phyloP scores from a whole-genome alignment of 2,329 filamentous ascomycete genomes.

The Microascus cirrosus region DNA sequence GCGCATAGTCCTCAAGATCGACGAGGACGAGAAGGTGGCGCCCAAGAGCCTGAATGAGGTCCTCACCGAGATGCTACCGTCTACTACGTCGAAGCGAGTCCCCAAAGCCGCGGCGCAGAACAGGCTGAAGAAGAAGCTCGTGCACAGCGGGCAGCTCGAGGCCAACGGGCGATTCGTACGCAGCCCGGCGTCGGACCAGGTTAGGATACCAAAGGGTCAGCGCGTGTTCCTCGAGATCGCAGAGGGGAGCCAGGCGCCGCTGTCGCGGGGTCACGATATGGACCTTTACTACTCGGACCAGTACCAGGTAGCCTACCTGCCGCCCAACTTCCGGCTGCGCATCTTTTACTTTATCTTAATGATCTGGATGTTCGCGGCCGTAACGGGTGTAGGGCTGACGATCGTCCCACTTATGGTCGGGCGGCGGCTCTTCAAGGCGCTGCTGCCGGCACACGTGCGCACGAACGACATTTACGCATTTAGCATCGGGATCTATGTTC shows the following conservation, averaged over 20 bases:
- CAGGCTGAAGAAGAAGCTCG: conserved; percentile 30
- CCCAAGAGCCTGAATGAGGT: conserved; percentile 45
- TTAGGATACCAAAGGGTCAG: conserved; percentile 79
- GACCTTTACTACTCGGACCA: conserved; percentile 45
- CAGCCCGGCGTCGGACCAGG: conserved; percentile 89
- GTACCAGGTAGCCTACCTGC: conserved; percentile 68
- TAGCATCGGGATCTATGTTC: conserved; percentile 74
- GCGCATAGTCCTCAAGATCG: conserved; percentile 34
- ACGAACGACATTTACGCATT: conserved; percentile 97
- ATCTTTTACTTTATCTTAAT: conserved; percentile 78
- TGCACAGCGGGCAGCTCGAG: conserved; percentile 41
- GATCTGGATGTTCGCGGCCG: conserved; percentile 88
- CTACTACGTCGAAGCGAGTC: conserved; percentile 11
- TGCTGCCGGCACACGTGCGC: conserved; percentile 60
- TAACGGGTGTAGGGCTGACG: conserved; percentile 75
- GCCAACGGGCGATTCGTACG: conserved; percentile 75
- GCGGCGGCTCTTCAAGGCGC: conserved; percentile 60
- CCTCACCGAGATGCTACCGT: conserved; percentile 21
- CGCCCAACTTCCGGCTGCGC: conserved; percentile 70
- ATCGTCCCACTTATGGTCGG: conserved; percentile 81
- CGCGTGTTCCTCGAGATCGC: conserved; percentile 70
- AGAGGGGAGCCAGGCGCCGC: conserved; percentile 15
- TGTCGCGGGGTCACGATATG: conserved; percentile 4
- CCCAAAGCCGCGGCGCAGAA: conserved; percentile 23
- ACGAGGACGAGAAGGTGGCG: conserved; percentile 27